Evolutionary conservation across 2,329 filamentous ascomycete species (phyloP), one percentile per base, ranked within the genome.

Genomic region (Sphaerulina musiva): DNA sequence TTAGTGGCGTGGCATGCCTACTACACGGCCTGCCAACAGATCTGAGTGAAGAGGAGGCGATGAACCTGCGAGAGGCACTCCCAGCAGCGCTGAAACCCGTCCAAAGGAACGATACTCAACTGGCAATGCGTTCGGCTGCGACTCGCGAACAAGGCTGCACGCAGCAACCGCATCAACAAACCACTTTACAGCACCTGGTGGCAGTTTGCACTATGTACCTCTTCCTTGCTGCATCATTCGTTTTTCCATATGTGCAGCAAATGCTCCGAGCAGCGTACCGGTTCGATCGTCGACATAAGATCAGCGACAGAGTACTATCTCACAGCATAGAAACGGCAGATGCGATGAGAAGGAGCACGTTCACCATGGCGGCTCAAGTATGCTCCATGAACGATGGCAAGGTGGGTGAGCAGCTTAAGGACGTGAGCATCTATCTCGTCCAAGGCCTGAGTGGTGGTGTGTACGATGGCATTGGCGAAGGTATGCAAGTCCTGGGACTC

Each of bases 391-490:
- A 84, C 20, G 81, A 86, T 55, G 85, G 85, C 0, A 80, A 76
- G 56, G 71, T 86, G n/a, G 83, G 83, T 0, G 76, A 81, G 57
- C 72, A 75, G 2, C 66, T 87, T 20, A 75, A 78, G 14, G 78
- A 80, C 32, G 64, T 80, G 8, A 76, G 78, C 2, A 67, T 78
- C 2, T 89, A 84, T 81, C 78, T 82, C 63, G 69, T 86, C 1
- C 77, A 84, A 58, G 80, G 82, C 17, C 72, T 89, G 48, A 77
- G 81, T 1, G 83, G 82, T 11, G 86, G 86, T 0, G 73, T 89
- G 41, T 81, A 82, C 62, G 83, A 88, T 61, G 84, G 86, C 5
- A 72, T 76, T 36, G 76, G 74, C 1, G 77, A 82, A 56, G 80
- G 80, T 0, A 72, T 82, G 67, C 66, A 70, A 17, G 70, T 77